Percentiles rank a stretch among this genome's conserved stretches.
These are phyloP conservation scores for Adansonia grandidieri DNA, from an alignment of 441 rosid genomes.

Conservation along the genomic window DNA sequence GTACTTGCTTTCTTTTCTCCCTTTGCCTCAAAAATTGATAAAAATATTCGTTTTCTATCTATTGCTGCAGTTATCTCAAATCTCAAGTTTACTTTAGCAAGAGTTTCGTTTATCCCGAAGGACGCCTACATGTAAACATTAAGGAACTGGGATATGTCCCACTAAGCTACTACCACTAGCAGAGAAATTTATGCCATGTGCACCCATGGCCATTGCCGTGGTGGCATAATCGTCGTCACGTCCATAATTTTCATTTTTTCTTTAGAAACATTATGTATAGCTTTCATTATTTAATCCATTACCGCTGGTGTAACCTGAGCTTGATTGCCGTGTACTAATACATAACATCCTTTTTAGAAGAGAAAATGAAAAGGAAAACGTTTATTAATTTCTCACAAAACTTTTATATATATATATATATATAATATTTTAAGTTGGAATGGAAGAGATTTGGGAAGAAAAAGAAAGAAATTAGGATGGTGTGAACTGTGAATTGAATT, in stretches of 20 bases:
- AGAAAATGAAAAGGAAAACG: too few species aligned
- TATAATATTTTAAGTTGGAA: background rate
- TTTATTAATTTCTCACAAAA: too few species aligned
- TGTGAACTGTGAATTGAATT: too few species aligned
- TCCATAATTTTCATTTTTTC: background rate
- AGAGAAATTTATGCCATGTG: background rate
- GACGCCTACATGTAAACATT: background rate
- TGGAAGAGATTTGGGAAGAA: background rate
- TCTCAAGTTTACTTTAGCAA: background rate
- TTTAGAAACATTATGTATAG: too few species aligned
- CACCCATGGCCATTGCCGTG: too few species aligned
- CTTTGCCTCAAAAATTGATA: background rate
- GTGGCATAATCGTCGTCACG: background rate
- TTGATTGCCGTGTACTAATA: too few species aligned
- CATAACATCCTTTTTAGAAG: too few species aligned
- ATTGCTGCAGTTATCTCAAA: background rate
- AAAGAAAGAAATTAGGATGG: background rate
- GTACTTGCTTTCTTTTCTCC: slow-evolving; percentile 4
- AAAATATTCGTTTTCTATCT: background rate
- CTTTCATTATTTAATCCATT: too few species aligned
- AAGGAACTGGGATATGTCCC: background rate
- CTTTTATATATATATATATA: too few species aligned
- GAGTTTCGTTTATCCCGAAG: background rate
- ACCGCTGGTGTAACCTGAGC: too few species aligned
- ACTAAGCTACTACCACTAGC: background rate